Percentiles rank a stretch among this genome's conserved stretches.
phyloP scores from a whole-genome alignment of 2,329 filamentous ascomycete species.

The Penicillium sclerotiorum region DNA sequence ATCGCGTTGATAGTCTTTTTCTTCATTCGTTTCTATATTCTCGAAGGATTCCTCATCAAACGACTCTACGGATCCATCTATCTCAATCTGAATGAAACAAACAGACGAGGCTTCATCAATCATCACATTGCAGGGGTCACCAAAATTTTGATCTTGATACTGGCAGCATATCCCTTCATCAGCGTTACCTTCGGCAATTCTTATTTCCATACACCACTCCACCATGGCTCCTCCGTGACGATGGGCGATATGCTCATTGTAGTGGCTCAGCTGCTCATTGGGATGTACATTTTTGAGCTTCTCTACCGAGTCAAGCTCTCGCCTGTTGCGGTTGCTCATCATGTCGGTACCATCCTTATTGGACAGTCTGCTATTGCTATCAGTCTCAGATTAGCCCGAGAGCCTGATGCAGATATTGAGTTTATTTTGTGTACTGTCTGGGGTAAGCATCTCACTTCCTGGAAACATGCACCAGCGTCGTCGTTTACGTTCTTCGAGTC shows the following conservation, averaged over 20 bases:
- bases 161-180: slow-evolving; percentile 48
- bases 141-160: slow-evolving; percentile 45
- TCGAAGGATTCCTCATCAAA: slow-evolving; percentile 43
- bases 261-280: slow-evolving; percentile 45
- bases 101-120: slow-evolving; percentile 48
- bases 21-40: slow-evolving; percentile 48
- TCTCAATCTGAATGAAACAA: slow-evolving; percentile 37
- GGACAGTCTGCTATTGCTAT: slow-evolving; percentile 49
- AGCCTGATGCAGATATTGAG: slow-evolving; percentile 38
- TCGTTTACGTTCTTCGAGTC: too few relatives aligned
- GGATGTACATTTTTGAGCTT: slow-evolving; percentile 53
- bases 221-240: slow-evolving; percentile 33
- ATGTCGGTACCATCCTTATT: slow-evolving; percentile 45
- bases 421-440: slow-evolving; percentile 44
- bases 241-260: slow-evolving; percentile 47
- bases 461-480: too few relatives aligned
- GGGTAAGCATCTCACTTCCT: slow-evolving; percentile 33
- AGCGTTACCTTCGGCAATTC: slow-evolving; percentile 38
- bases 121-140: slow-evolving; percentile 50
- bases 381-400: slow-evolving; percentile 28
- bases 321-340: slow-evolving; percentile 46
- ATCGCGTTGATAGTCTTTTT: slow-evolving; percentile 12
- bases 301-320: slow-evolving; percentile 47
- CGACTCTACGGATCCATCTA: slow-evolving; percentile 40
- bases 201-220: slow-evolving; percentile 36